phyloP scores from a whole-genome alignment of 371 early-diverging fungal genomes.

The Mucor racemosus region DNA sequence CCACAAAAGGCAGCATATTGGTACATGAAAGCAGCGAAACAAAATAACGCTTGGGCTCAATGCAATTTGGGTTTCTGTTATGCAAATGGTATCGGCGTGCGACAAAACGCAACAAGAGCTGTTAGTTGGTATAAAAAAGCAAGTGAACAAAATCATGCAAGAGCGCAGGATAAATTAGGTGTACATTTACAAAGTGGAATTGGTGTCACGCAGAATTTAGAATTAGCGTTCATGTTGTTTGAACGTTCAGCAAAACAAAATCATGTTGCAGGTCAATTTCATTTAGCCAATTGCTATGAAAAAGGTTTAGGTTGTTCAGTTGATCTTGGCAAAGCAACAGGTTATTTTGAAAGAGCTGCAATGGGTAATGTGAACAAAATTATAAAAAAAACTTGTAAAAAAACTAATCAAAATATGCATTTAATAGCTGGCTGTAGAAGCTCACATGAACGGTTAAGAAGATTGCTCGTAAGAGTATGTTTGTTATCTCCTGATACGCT shows the following conservation, averaged over 20 bases:
- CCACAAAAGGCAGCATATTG: constrained; percentile 64
- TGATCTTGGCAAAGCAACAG: constrained; percentile 61
- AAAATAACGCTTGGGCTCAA: constrained; percentile 68
- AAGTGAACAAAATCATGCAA: constrained; percentile 53
- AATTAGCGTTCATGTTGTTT: constrained; percentile 66
- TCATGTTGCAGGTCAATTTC: constrained; percentile 64
- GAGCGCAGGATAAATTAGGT: constrained; percentile 84
- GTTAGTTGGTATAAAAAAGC: constrained; percentile 76
- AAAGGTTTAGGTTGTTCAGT: constrained; percentile 70
- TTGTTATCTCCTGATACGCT: constrained; percentile 40
- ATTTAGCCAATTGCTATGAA: constrained; percentile 70
- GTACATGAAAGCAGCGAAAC: constrained; percentile 68
- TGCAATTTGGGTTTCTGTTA: constrained; percentile 76
- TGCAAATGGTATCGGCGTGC: constrained; percentile 79
- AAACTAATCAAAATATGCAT: neutral
- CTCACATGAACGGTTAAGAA: constrained; percentile 58
- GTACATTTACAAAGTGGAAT: constrained; percentile 77
- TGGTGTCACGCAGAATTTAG: constrained; percentile 61
- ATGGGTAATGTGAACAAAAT: constrained; percentile 28
- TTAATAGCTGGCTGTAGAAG: constrained; percentile 58
- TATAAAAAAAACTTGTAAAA: neutral
- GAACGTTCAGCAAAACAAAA: constrained; percentile 66
- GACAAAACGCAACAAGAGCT: constrained; percentile 48
- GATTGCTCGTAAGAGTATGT: constrained; percentile 53
- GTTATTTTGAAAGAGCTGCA: constrained; percentile 75